phyloP scores from a whole-genome alignment of 2,329 filamentous ascomycete genomes.

The Aspergillus sp. region DNA sequence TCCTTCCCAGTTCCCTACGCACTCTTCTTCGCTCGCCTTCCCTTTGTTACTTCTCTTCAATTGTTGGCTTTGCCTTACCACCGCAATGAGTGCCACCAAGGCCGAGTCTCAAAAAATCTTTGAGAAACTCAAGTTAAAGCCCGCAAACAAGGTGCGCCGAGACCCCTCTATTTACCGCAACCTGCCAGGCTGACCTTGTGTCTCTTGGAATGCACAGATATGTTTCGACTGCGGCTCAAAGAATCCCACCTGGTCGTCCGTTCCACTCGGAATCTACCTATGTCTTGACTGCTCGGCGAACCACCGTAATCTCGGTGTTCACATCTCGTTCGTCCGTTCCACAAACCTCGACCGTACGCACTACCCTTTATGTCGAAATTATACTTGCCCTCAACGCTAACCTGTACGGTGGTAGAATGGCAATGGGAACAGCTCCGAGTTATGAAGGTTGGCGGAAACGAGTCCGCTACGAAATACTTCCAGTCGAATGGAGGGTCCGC shows the following conservation, averaged over 20 bases:
- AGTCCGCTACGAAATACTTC: constrained; percentile 97
- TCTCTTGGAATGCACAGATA: constrained; percentile 57
- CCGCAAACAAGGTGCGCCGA: constrained; percentile 80
- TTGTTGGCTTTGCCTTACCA: constrained; percentile 10
- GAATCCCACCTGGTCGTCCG: constrained; percentile 97
- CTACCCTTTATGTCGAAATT: constrained; percentile 3
- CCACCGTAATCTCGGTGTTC: constrained; percentile 95
- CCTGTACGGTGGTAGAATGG: constrained; percentile 64
- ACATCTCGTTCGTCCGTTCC: constrained; percentile 98
- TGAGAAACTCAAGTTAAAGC: constrained; percentile 92
- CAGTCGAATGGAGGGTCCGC: constrained; percentile 93
- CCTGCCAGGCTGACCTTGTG: neutral
- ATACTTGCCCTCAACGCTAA: constrained; percentile 21
- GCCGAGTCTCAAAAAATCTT: constrained; percentile 96
- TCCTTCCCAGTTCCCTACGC: constrained; percentile 11
- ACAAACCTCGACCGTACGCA: constrained; percentile 95
- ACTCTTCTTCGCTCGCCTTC: constrained; percentile 13
- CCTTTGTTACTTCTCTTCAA: neutral
- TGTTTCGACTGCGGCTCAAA: constrained; percentile 98
- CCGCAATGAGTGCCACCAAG: constrained; percentile 73
- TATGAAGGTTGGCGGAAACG: constrained; percentile 98
- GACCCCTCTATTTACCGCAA: constrained; percentile 25
- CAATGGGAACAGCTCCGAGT: constrained; percentile 97
- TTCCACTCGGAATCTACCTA: constrained; percentile 95
- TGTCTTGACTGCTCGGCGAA: constrained; percentile 97